Conservation (phyloP, 345 rosid genomes). For the Viola odorata region DNA sequence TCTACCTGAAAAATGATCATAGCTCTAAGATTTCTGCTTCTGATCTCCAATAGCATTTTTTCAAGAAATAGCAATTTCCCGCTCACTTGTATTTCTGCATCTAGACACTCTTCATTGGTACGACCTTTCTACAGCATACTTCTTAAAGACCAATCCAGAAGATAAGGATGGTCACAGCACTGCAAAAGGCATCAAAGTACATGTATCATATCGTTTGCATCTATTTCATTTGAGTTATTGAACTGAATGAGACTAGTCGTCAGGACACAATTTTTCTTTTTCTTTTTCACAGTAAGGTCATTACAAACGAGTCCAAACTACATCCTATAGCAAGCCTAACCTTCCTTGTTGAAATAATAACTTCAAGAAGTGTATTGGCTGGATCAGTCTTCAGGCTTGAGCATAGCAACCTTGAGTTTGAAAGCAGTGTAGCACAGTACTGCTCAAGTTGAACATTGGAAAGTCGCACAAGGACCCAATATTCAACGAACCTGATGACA, state of each 20-base stretch:
- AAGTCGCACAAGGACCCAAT: slow-evolving; percentile 10
- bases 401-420: slow-evolving; percentile 1
- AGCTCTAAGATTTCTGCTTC: slow-evolving; percentile 2
- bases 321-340: neutral
- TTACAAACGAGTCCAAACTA: neutral
- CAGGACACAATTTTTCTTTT: neutral
- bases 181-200: neutral
- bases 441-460: slow-evolving; percentile 11
- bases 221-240: neutral
- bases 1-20: slow-evolving; percentile 7
- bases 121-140: neutral
- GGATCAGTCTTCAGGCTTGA: neutral
- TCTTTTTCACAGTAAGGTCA: too few species aligned
- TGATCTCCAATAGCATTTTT: slow-evolving; percentile 5
- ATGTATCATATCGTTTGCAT: neutral
- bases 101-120: neutral
- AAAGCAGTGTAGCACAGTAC: slow-evolving; percentile 10
- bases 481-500: neutral
- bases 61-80: slow-evolving; percentile 10
- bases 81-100: slow-evolving; percentile 10
- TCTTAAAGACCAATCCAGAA: slow-evolving; percentile 1
- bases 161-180: slow-evolving; percentile 17
- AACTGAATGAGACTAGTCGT: too few species aligned
- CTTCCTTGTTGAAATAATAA: slow-evolving; percentile 6
- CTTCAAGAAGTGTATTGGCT: neutral